Conservation (phyloP, 1,139 yeast genomes). For the Saccharomyces hybrid region DNA sequence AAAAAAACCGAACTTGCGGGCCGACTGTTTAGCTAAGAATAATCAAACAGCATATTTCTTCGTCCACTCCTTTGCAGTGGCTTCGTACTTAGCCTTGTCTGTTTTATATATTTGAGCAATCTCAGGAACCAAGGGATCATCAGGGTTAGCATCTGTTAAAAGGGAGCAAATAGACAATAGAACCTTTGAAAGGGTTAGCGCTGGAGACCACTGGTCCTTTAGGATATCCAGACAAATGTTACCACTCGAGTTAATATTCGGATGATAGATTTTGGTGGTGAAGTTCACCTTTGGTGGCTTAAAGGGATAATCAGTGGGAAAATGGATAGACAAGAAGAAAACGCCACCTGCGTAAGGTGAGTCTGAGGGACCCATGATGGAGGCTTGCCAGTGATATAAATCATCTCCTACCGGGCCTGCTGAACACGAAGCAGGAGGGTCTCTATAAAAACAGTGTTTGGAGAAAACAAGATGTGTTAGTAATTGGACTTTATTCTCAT, state of each 20-base stretch:
- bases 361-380: conserved; percentile 92
- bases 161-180: conserved; percentile 80
- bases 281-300: conserved; percentile 89
- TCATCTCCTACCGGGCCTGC: conserved; percentile 99
- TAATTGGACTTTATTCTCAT: not conserved
- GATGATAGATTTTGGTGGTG: conserved; percentile 85
- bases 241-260: conserved; percentile 82
- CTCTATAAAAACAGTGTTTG: not conserved
- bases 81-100: conserved; percentile 89
- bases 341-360: conserved; percentile 92
- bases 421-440: conserved; percentile 95
- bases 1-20: no score
- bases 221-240: conserved; percentile 40
- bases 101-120: conserved; percentile 95
- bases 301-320: conserved; percentile 93
- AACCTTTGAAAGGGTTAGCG: conserved; percentile 75
- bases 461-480: not conserved
- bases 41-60: conserved; percentile 85
- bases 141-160: conserved; percentile 96
- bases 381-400: conserved; percentile 93
- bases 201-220: conserved; percentile 64
- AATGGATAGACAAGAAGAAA: conserved; percentile 79
- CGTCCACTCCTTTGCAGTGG: conserved; percentile 98
- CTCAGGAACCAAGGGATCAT: conserved; percentile 97
- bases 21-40: no score